Evolutionary conservation across 2,329 filamentous ascomycete genomes (phyloP).

Genomic region (Penicillium polonicum): DNA sequence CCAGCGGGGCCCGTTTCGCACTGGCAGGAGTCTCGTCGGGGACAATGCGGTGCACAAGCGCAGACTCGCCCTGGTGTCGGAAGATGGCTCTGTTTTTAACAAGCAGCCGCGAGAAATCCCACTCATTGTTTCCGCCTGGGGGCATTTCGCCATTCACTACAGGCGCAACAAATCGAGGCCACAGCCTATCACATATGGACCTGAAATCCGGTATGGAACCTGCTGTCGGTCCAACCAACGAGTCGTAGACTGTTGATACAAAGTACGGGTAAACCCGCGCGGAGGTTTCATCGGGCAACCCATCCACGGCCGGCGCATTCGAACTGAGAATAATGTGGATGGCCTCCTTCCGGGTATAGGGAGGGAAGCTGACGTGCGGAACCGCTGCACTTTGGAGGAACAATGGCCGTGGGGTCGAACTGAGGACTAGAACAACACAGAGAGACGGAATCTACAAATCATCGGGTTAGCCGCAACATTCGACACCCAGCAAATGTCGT

Average conservation of each 20-base stretch:
- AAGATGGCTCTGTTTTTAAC: slow-evolving; percentile 51
- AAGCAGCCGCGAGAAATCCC: slow-evolving; percentile 82
- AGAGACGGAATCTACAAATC: slow-evolving; percentile 69
- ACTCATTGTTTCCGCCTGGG: slow-evolving; percentile 51
- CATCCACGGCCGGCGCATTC: slow-evolving; percentile 43
- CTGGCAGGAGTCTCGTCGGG: slow-evolving; percentile 28
- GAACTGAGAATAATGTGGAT: slow-evolving; percentile 69
- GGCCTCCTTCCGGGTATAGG: slow-evolving; percentile 79
- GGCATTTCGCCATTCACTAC: slow-evolving; percentile 65
- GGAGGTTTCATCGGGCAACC: slow-evolving; percentile 28
- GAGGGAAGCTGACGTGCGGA: slow-evolving; percentile 77
- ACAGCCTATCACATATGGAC: slow-evolving; percentile 70
- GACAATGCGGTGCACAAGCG: slow-evolving; percentile 44
- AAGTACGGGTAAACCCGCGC: slow-evolving; percentile 62
- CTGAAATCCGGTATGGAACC: slow-evolving; percentile 74
- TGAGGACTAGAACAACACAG: slow-evolving; percentile 73
- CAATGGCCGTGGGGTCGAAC: slow-evolving; percentile 62
- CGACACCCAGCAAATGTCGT: neutral
- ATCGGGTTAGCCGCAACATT: slow-evolving; percentile 1
- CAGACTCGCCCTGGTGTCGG: slow-evolving; percentile 46
- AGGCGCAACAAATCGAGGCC: slow-evolving; percentile 80
- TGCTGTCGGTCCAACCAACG: slow-evolving; percentile 75
- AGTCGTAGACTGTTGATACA: slow-evolving; percentile 80
- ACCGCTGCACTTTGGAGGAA: slow-evolving; percentile 68
- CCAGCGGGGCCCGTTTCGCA: slow-evolving; percentile 20